phyloP scores from a whole-genome alignment of 2,329 filamentous ascomycete species.

The Podosphaera xanthii region DNA sequence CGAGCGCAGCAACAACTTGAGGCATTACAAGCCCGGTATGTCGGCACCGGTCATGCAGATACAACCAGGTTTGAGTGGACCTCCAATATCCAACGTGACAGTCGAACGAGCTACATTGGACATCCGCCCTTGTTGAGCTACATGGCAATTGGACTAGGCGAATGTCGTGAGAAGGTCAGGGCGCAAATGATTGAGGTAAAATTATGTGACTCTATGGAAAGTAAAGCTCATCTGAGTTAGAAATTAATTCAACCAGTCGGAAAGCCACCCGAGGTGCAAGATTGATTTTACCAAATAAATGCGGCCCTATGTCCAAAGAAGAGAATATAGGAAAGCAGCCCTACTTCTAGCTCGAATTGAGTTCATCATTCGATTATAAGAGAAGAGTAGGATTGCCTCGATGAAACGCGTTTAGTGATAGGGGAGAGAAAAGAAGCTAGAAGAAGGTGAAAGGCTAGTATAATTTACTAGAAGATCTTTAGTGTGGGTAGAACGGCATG shows the following conservation, averaged over 20 bases:
- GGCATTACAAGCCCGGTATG: constrained; percentile 81
- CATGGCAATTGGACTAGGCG: constrained; percentile 73
- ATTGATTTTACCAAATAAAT: constrained; percentile 11
- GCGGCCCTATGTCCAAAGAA: no score
- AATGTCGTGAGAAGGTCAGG: constrained; percentile 58
- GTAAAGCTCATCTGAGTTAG: constrained; percentile 16
- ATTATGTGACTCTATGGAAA: constrained; percentile 1
- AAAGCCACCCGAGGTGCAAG: constrained; percentile 36
- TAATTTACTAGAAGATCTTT: no score
- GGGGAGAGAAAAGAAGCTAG: no score
- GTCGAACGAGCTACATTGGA: constrained; percentile 68
- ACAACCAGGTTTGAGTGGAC: constrained; percentile 96
- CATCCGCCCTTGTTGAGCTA: constrained; percentile 76
- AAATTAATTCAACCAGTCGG: constrained; percentile 49
- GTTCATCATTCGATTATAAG: no score
- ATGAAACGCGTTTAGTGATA: no score
- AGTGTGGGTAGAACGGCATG: no score
- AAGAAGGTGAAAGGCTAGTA: no score
- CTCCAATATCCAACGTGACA: constrained; percentile 87
- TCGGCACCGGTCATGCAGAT: constrained; percentile 89
- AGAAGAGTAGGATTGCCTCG: no score
- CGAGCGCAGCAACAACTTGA: constrained; percentile 95
- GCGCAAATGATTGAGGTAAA: constrained; percentile 53
- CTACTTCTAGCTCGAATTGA: no score
- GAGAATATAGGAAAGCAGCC: no score